Evolutionary conservation across 345 rosid species (phyloP).

Genomic region (Eutrema japonicum): DNA sequence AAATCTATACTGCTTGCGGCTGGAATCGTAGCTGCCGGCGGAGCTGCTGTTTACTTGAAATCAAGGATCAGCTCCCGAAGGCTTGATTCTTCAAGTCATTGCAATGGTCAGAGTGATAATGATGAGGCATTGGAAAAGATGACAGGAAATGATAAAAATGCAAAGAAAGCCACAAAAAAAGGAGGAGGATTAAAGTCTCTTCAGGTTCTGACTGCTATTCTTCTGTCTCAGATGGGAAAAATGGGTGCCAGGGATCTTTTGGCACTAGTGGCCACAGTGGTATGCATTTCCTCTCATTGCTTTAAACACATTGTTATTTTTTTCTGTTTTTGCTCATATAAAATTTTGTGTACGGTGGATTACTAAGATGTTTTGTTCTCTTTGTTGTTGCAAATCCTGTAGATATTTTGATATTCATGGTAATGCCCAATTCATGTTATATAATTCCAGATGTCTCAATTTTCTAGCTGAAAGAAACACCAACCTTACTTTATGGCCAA

Average conservation of each 20-base stretch:
- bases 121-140: conserved; percentile 47
- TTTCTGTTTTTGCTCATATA: conserved; percentile 18
- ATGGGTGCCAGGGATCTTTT: conserved; percentile 87
- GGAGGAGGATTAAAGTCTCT: conserved; percentile 81
- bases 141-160: conserved; percentile 42
- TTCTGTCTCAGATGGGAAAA: conserved; percentile 83
- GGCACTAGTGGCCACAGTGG: conserved; percentile 74
- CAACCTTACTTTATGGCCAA: background rate
- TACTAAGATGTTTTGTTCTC: background rate
- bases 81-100: conserved; percentile 47
- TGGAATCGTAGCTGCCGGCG: conserved; percentile 84
- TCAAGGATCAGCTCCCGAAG: conserved; percentile 54
- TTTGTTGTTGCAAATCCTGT: conserved; percentile 20
- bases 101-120: conserved; percentile 59
- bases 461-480: conserved; percentile 20
- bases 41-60: conserved; percentile 77
- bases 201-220: conserved; percentile 72
- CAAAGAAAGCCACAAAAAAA: conserved; percentile 53
- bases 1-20: conserved; percentile 78
- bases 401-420: conserved; percentile 6
- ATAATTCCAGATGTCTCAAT: background rate
- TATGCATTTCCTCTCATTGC: conserved; percentile 47
- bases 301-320: background rate
- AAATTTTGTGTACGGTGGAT: background rate
- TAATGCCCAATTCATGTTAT: background rate